Evolutionary conservation across 2,329 filamentous ascomycete species (phyloP), one percentile per base, ranked within the genome.

Genomic region (Rhynchosporium agropyri): DNA sequence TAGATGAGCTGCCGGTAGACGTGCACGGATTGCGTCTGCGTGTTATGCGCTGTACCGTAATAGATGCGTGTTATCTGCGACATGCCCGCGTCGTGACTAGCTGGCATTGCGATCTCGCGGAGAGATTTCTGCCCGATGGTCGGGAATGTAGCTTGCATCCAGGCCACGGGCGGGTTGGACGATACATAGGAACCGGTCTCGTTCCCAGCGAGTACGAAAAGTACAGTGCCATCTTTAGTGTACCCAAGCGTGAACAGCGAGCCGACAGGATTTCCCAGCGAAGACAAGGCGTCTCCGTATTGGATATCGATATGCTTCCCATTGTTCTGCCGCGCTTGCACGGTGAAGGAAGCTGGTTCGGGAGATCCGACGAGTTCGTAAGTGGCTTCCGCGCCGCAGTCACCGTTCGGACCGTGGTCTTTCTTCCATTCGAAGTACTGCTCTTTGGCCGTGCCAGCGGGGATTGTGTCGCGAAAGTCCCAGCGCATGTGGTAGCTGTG

Each of bases 81-180:
- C 53, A 67, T 65, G 8, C 68, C 69, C 5, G 69, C 54, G 36
- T 69, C 56, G 36, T 71, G 68, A 15, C 57, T 55, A 10, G 57
- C 60, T n/a, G 66, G 67, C 51, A 71, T 65, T 15, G 64, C 31
- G 43, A 71, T 65, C 42, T 68, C 62, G 15, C 67, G 54, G 26
- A 71, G n/a, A 9, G 61, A 53, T 20, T 65, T 68, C 15, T 20
- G 5, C 8, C 65, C 62, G 40, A 71, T 68, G 1, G 51, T 63
- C 15, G 67, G 46, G 13, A 68, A 43, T 0, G 61, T 67, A 3
- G 57, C 40, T 64, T 71, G 68, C 66, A 70, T 70, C 69, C 69
- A 71, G 1, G 55, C 60, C 1, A 57, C 43, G 15, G 70, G 68
- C 28, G 65, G 62, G 29, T 68, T 65, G 3, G 49, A 63, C 2